A percentile compares a stretch with the other conserved stretches of the same genome.
phyloP scores from a whole-genome alignment of 2,329 filamentous ascomycete species.

The Dactylonectria macrodidyma region DNA sequence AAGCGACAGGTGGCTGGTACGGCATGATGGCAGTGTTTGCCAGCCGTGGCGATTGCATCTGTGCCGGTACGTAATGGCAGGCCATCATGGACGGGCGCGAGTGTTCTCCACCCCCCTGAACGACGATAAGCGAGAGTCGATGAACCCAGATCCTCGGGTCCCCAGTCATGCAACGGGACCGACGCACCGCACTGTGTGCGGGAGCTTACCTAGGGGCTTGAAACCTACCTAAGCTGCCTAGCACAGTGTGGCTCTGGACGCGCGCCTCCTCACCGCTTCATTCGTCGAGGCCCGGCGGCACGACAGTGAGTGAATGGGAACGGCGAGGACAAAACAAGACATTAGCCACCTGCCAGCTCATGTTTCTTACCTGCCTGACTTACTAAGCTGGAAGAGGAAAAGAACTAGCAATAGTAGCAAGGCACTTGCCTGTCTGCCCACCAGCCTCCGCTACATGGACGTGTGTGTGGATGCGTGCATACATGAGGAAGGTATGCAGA shows the following conservation, averaged over 20 bases:
- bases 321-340: background rate
- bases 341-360: background rate
- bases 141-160: conserved; percentile 53
- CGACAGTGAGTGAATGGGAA: background rate
- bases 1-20: background rate
- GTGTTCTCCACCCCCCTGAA: conserved; percentile 37
- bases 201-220: background rate
- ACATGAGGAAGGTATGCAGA: background rate
- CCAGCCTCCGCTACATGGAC: background rate
- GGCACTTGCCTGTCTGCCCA: background rate
- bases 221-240: background rate
- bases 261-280: background rate
- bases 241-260: background rate
- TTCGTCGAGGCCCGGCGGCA: background rate
- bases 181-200: background rate
- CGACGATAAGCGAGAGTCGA: conserved; percentile 52
- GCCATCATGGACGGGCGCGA: background rate
- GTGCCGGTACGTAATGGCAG: background rate
- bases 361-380: background rate
- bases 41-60: background rate
- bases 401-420: background rate
- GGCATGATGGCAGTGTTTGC: background rate
- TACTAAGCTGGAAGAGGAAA: background rate
- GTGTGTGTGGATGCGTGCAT: background rate
- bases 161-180: conserved; percentile 7